Percentiles rank a stretch among this genome's conserved stretches.
These are phyloP conservation scores for Russula lepida DNA, from an alignment of 768 basidiomycete genomes.

Conservation along the genomic window DNA sequence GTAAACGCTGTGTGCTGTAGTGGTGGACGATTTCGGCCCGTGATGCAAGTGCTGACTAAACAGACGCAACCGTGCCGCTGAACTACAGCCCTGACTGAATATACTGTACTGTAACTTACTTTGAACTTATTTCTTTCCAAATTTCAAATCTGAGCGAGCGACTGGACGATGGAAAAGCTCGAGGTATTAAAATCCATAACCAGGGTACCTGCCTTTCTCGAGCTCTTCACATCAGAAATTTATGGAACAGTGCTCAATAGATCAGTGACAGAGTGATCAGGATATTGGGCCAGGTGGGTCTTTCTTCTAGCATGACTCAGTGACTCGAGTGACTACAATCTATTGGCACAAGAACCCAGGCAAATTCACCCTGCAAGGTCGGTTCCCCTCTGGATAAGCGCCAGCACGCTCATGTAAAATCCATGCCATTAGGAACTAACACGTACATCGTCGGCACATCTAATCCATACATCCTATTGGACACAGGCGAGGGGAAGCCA, in stretches of 20 bases:
- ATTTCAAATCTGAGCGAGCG: neutral
- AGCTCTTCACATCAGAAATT: neutral
- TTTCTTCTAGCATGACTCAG: neutral
- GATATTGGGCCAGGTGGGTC: slow-evolving; percentile 63
- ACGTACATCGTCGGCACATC: slow-evolving; percentile 72
- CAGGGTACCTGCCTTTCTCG: slow-evolving; percentile 33
- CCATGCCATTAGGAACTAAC: slow-evolving; percentile 57
- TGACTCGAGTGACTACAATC: neutral
- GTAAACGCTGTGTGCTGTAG: too few relatives aligned
- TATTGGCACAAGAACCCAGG: slow-evolving; percentile 61
- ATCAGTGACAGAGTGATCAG: slow-evolving; percentile 60
- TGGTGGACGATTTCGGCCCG: too few relatives aligned
- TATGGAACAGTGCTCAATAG: slow-evolving; percentile 30
- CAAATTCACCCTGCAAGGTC: slow-evolving; percentile 82
- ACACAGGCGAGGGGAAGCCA: slow-evolving; percentile 69
- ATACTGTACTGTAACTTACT: neutral
- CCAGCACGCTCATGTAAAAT: neutral
- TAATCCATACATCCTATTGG: slow-evolving; percentile 71
- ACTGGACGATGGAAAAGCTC: slow-evolving; percentile 39
- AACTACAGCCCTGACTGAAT: too few relatives aligned
- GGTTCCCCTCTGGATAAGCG: neutral
- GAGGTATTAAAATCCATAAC: slow-evolving; percentile 46
- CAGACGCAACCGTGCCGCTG: too few relatives aligned
- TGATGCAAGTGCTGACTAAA: too few relatives aligned
- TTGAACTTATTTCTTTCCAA: too few relatives aligned